Percentiles rank a stretch among this genome's conserved stretches.
Evolutionary conservation across 1,284 basidiomycete genomes (phyloP).

Genomic region (Cutaneotrichosporon dermatis): DNA sequence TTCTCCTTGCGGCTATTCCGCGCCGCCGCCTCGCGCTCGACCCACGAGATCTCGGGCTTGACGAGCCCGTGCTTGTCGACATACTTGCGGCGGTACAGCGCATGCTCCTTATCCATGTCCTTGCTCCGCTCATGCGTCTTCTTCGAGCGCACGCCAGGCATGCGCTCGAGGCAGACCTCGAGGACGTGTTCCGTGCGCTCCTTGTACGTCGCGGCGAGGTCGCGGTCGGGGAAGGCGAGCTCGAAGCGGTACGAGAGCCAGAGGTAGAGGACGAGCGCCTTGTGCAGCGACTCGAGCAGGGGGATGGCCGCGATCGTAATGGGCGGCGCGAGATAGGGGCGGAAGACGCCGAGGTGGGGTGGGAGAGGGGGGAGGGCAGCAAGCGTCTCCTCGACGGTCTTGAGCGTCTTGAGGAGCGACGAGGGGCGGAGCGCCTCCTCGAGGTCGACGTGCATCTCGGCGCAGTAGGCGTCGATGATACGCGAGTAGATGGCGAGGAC

Average conservation of each 20-base stretch:
- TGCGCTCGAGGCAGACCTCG: slow-evolving; percentile 51
- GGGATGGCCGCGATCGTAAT: slow-evolving; percentile 39
- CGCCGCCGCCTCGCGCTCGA: background rate
- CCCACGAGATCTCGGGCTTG: slow-evolving; percentile 13
- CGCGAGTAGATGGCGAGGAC: slow-evolving; percentile 44
- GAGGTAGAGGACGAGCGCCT: slow-evolving; percentile 73
- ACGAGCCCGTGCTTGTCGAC: slow-evolving; percentile 8
- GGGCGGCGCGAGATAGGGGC: slow-evolving; percentile 19
- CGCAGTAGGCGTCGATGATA: slow-evolving; percentile 47
- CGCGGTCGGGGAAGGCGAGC: slow-evolving; percentile 63
- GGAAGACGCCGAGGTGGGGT: slow-evolving; percentile 4
- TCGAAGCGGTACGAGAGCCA: slow-evolving; percentile 81
- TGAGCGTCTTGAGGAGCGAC: slow-evolving; percentile 52
- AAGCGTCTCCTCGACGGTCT: slow-evolving; percentile 50
- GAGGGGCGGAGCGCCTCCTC: slow-evolving; percentile 44
- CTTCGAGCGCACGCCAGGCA: slow-evolving; percentile 39
- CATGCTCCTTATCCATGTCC: slow-evolving; percentile 4
- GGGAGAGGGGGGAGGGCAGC: slow-evolving; percentile 31
- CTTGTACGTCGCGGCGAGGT: slow-evolving; percentile 58
- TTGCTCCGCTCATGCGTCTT: slow-evolving; percentile 13
- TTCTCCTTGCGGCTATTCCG: background rate
- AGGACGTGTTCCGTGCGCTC: slow-evolving; percentile 64
- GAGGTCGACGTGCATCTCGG: slow-evolving; percentile 46
- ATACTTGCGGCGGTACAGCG: slow-evolving; percentile 9
- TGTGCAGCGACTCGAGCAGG: slow-evolving; percentile 75